Evolutionary conservation across 805 yeast species (phyloP).

Genomic region (Lipomyces kockii): DNA sequence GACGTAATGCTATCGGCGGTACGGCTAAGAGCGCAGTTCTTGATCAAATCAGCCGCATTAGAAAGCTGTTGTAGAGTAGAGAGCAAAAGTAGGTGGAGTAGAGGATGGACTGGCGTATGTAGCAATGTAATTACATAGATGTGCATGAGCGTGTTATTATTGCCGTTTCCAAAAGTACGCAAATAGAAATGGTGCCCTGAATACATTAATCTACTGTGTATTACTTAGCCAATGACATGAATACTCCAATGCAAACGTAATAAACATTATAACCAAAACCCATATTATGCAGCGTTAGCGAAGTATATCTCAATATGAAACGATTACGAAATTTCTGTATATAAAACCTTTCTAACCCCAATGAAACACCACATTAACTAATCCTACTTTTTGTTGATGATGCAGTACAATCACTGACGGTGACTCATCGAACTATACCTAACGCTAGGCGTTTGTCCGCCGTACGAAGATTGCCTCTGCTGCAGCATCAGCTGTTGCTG

Average conservation of each 20-base stretch:
- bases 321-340: not conserved
- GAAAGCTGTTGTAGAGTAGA: conserved; percentile 23
- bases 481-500: conserved; percentile 18
- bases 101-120: too few species aligned
- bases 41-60: conserved; percentile 60
- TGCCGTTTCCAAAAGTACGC: too few species aligned
- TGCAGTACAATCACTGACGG: not conserved
- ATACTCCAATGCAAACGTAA: not conserved
- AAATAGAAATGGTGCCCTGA: not conserved
- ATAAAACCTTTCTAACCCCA: not conserved
- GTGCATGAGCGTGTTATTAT: too few species aligned
- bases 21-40: conserved; percentile 90
- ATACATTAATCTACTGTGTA: not conserved
- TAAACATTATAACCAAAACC: not conserved
- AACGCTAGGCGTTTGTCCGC: not conserved
- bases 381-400: not conserved
- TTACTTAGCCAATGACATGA: not conserved
- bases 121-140: too few species aligned
- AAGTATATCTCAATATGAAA: not conserved
- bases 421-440: not conserved
- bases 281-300: not conserved
- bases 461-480: conserved; percentile 8
- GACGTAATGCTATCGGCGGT: conserved; percentile 96
- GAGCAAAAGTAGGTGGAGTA: not conserved
- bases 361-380: not conserved